Percentiles rank a stretch among this genome's conserved stretches.
phyloP scores from a whole-genome alignment of 805 yeast genomes.

The Zygosaccharomyces kombuchaensis region DNA sequence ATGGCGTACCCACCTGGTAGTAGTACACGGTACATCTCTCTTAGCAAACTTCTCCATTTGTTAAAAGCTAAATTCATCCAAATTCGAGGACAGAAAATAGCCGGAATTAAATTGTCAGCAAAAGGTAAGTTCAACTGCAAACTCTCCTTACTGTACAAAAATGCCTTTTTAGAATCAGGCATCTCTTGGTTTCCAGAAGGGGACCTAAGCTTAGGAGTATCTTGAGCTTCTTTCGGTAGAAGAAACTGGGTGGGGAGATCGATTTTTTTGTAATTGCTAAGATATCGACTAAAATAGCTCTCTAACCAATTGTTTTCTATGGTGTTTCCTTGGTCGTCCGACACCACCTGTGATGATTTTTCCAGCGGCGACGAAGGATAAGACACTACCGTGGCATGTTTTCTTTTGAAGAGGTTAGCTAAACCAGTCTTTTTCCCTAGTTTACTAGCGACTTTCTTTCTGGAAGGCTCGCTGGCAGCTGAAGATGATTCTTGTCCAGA shows the following conservation, averaged over 20 bases:
- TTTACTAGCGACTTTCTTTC: conserved; percentile 6
- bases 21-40: conserved; percentile 27
- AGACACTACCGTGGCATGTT: conserved; percentile 14
- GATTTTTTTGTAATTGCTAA: conserved; percentile 26
- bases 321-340: conserved; percentile 1
- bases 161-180: conserved; percentile 12
- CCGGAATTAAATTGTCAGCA: conserved; percentile 24
- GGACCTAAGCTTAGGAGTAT: conserved; percentile 2
- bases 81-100: conserved; percentile 27
- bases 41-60: conserved; percentile 28
- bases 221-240: conserved; percentile 10
- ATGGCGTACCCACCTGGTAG: conserved; percentile 32
- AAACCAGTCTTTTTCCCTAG: conserved; percentile 24
- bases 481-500: conserved; percentile 3
- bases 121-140: conserved; percentile 28
- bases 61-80: conserved; percentile 26
- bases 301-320: conserved; percentile 28
- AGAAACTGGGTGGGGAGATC: conserved; percentile 26
- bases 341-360: conserved; percentile 4
- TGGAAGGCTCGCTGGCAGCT: neutral
- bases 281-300: conserved; percentile 19
- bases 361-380: neutral
- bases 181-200: conserved; percentile 6
- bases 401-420: conserved; percentile 29
- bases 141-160: conserved; percentile 21